These are phyloP conservation scores for Pisolithus thermaeus DNA, from an alignment of 1,284 basidiomycete species.

Conservation along the genomic window DNA sequence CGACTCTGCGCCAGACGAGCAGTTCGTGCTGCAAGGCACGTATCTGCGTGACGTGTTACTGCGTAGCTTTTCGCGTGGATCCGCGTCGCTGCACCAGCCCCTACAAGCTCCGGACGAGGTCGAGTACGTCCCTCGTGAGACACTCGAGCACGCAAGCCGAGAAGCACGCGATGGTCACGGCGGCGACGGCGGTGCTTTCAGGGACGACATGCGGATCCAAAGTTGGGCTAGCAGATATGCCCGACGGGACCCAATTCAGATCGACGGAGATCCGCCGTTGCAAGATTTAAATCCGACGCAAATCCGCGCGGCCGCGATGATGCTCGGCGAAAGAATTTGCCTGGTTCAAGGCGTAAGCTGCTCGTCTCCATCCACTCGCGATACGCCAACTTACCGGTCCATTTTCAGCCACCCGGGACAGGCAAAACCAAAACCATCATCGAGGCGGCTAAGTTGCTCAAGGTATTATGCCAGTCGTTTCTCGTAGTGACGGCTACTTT, in stretches of 20 bases:
- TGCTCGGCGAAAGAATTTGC: constrained; percentile 75
- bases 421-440: constrained; percentile 94
- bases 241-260: constrained; percentile 51
- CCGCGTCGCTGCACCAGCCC: constrained; percentile 25
- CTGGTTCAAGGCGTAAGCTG: constrained; percentile 79
- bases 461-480: constrained; percentile 35
- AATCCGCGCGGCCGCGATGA: constrained; percentile 77
- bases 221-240: constrained; percentile 73
- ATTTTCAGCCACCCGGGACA: constrained; percentile 81
- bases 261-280: constrained; percentile 80
- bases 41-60: constrained; percentile 64
- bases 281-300: constrained; percentile 72
- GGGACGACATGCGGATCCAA: constrained; percentile 63
- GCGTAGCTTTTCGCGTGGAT: constrained; percentile 38
- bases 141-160: constrained; percentile 31
- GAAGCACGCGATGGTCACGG: constrained; percentile 16
- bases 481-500: not conserved
- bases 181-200: constrained; percentile 61
- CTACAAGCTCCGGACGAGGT: constrained; percentile 31
- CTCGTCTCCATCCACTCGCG: not conserved
- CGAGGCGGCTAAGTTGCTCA: constrained; percentile 78
- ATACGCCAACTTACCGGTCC: constrained; percentile 3
- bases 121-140: constrained; percentile 30
- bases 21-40: constrained; percentile 61
- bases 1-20: constrained; percentile 29